Conservation (phyloP, 345 rosid species). For the Xanthoceras sorbifolium region DNA sequence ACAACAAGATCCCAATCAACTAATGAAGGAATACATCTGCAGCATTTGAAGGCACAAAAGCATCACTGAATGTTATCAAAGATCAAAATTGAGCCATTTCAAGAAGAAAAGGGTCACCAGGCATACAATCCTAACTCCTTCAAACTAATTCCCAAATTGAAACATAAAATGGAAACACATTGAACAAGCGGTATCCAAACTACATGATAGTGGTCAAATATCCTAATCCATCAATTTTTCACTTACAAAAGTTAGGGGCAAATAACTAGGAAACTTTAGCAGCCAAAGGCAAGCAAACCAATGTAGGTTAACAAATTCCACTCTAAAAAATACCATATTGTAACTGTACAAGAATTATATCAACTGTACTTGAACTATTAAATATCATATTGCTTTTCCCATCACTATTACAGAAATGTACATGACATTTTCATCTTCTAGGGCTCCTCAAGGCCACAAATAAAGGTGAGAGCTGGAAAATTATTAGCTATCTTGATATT, state of each 20-base stretch:
- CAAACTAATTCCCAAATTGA: background rate
- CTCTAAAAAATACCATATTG: background rate
- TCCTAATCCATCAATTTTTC: background rate
- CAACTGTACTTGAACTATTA: background rate
- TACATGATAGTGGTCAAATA: background rate
- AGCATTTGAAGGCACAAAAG: background rate
- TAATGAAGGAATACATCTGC: no score
- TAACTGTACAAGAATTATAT: no score
- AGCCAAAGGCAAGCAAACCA: background rate
- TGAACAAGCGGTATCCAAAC: background rate
- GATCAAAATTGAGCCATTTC: background rate
- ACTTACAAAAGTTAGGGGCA: background rate
- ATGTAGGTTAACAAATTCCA: background rate
- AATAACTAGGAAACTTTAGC: background rate
- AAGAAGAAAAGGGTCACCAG: background rate
- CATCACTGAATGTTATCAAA: background rate
- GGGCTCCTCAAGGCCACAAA: background rate
- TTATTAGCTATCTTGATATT: background rate
- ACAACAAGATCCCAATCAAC: no score
- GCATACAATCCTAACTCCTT: background rate
- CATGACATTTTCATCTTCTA: no score
- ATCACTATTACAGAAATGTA: background rate
- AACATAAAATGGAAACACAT: background rate
- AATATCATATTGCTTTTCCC: background rate
- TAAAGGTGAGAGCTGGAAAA: background rate